phyloP scores from a whole-genome alignment of 495 filamentous ascomycete genomes.

The Penicillium mononematosum region DNA sequence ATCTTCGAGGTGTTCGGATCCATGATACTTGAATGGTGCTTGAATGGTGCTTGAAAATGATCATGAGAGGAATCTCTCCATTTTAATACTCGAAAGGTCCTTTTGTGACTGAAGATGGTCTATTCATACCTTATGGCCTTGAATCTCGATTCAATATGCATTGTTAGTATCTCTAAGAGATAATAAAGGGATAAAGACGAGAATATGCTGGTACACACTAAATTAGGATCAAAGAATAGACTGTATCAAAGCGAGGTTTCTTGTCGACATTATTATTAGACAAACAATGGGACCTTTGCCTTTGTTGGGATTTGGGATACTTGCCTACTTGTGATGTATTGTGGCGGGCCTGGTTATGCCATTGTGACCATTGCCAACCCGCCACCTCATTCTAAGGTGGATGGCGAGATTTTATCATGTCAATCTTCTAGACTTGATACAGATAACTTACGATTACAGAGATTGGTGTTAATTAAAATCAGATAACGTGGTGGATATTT shows the following conservation, averaged over 20 bases:
- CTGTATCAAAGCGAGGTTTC: neutral
- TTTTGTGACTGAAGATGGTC: neutral
- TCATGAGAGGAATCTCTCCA: neutral
- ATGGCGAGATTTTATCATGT: neutral
- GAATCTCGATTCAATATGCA: neutral
- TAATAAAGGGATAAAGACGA: neutral
- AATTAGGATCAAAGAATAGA: neutral
- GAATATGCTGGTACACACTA: neutral
- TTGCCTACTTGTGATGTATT: neutral
- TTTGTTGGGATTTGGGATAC: no score
- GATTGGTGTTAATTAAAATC: neutral
- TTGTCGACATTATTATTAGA: neutral
- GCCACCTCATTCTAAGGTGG: neutral
- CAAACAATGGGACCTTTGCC: neutral
- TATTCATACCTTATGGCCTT: neutral
- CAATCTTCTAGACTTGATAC: neutral
- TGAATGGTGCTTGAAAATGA: neutral
- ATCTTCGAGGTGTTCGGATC: no score
- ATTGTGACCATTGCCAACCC: neutral
- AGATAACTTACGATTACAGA: neutral
- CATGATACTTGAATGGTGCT: no score
- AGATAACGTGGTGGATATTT: slow-evolving; percentile 4
- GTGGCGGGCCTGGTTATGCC: neutral
- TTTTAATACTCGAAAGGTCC: neutral
- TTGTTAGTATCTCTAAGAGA: neutral